These are phyloP conservation scores for Debaryomyces subglobosus DNA, from an alignment of 1,139 yeast genomes.

Conservation along the genomic window DNA sequence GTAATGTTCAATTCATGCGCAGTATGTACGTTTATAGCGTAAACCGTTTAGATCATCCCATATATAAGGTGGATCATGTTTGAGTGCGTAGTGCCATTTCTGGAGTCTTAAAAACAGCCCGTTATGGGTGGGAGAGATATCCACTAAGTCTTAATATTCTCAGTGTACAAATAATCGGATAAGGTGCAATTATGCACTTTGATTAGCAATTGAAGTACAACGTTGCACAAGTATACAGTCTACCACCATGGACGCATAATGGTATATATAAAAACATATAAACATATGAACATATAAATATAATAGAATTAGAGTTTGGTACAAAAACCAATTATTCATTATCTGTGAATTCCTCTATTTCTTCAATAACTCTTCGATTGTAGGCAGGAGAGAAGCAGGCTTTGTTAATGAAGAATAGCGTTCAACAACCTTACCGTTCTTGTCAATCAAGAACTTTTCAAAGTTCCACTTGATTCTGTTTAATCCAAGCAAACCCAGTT, in stretches of 20 bases:
- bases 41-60: too few species aligned
- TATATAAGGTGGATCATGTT: too few species aligned
- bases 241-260: neutral
- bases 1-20: too few species aligned
- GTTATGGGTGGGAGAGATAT: neutral
- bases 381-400: conserved; percentile 37
- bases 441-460: conserved; percentile 51
- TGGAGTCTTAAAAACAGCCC: neutral
- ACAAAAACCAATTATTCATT: neutral
- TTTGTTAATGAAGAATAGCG: conserved; percentile 47
- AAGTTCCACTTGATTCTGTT: conserved; percentile 55
- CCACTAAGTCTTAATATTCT: too few species aligned
- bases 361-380: conserved; percentile 44
- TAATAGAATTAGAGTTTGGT: neutral
- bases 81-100: neutral
- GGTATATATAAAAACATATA: neutral
- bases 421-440: conserved; percentile 49
- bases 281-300: neutral
- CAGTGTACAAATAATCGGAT: too few species aligned
- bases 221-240: neutral
- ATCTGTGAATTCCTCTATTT: conserved; percentile 1
- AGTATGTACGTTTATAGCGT: too few species aligned
- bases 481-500: conserved; percentile 47
- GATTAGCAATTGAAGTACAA: too few species aligned
- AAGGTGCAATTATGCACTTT: too few species aligned